Base-by-base conservation (phyloP, 2,329 filamentous ascomycete species). In the Samsoniella hepiali region DNA sequence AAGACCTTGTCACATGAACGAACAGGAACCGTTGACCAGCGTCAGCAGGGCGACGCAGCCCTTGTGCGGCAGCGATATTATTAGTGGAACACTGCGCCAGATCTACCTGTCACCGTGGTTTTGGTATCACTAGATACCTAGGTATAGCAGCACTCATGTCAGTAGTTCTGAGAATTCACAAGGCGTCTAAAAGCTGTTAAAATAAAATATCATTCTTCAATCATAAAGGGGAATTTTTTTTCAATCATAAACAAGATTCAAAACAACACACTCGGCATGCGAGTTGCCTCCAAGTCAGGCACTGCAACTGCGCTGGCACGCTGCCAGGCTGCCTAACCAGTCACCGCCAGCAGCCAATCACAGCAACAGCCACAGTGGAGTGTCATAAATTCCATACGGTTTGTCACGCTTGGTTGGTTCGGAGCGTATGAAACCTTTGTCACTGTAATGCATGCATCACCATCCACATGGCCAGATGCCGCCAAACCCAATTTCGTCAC, bases 381-480 rank as follows among this genome's bases (percentile, higher is more conserved):
- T 22, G 22, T 22, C 22, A 22, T 22, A 22, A 22, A 22, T 22
- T 22, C 22, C 22, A 22, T 22, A 22, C 22, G 22, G 22, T 22
- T 22, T 22, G 22, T 22, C 22, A 22, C 22, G 22, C 22, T 22
- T 22, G 22, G 22, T 22, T 22, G 22, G 22, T 22, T 22, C 22
- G 22, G 22, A 22, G 22, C 22, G 22, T 22, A 22, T 22, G 22
- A 22, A 22, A 22, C 22, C 22, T 22, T 22, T 22, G 22, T 22
- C 22, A 22, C 22, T 22, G 22, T 22, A 51, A 15, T 27, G 13
- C 38, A 10, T 9, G 45, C 44, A 50, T n/a, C 17, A 9, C 49
- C 50, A 62, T 62, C 42, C 60, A 62, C 60, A 62, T 62, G 60
- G 13, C 60, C 60, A 51, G 60, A 62, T 62, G 60, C 60, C 60